A percentile compares a stretch with the other conserved stretches of the same genome.
These are phyloP conservation scores for Inonotus obliquus DNA, from an alignment of 1,284 basidiomycete species.

Conservation along the genomic window DNA sequence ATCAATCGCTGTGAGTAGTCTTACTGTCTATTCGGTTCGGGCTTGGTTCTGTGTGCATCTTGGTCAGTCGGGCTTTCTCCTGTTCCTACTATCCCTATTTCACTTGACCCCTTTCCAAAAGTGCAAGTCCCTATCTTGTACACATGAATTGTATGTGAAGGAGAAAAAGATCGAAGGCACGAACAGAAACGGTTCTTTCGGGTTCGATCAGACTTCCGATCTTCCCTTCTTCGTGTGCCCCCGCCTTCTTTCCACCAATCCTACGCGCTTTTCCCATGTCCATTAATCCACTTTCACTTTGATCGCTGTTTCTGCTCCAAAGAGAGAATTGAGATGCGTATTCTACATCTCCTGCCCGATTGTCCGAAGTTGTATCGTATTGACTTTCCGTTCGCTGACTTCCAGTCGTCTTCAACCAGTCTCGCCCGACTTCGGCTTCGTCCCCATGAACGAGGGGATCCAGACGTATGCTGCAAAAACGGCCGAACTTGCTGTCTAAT, in stretches of 20 bases:
- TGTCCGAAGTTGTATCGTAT: conserved; percentile 11
- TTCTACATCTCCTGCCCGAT: not conserved
- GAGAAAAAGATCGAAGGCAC: conserved; percentile 10
- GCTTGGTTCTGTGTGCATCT: not conserved
- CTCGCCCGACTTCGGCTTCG: conserved; percentile 79
- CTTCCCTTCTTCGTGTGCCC: conserved; percentile 15
- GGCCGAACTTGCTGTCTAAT: conserved; percentile 36
- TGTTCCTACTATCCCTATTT: conserved; percentile 26
- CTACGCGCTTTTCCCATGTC: conserved; percentile 20
- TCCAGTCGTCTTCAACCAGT: conserved; percentile 44
- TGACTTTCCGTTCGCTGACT: conserved; percentile 39
- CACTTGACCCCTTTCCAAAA: conserved; percentile 29
- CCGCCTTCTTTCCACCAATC: conserved; percentile 22
- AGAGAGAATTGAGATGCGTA: not conserved
- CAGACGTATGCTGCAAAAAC: conserved; percentile 60
- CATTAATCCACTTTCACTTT: not conserved
- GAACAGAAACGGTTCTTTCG: conserved; percentile 1
- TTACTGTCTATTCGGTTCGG: conserved; percentile 13
- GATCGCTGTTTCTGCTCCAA: conserved; percentile 7
- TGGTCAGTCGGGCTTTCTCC: conserved; percentile 14
- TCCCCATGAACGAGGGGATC: conserved; percentile 69
- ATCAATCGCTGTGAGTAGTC: conserved; percentile 72
- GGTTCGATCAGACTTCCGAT: conserved; percentile 9
- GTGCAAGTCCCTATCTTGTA: not conserved
- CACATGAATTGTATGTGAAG: not conserved